Evolutionary conservation across 2,329 filamentous ascomycete species (phyloP).

Genomic region (Colletotrichum scovillei): DNA sequence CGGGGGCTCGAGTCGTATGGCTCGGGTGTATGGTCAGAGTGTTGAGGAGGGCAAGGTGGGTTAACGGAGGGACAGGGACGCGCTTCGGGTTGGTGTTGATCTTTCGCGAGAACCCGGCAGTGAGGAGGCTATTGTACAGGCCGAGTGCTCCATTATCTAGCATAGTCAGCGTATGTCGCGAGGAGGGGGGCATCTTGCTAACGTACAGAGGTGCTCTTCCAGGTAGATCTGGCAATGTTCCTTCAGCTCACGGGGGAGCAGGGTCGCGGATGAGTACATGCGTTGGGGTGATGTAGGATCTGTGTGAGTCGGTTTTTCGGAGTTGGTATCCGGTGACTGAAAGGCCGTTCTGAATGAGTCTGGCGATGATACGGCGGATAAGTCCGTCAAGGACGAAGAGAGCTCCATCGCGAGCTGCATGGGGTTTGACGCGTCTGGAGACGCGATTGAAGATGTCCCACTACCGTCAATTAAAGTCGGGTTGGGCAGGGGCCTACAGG

Average conservation of each 20-base stretch:
- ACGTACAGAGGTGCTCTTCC: slow-evolving; percentile 78
- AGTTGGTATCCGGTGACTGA: slow-evolving; percentile 9
- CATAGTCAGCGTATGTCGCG: neutral
- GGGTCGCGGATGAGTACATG: slow-evolving; percentile 48
- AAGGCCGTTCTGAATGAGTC: slow-evolving; percentile 28
- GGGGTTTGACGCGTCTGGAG: slow-evolving; percentile 29
- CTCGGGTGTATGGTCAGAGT: slow-evolving; percentile 86
- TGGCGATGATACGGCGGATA: slow-evolving; percentile 22
- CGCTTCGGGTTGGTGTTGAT: slow-evolving; percentile 48
- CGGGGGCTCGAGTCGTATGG: slow-evolving; percentile 78
- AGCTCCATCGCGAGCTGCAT: slow-evolving; percentile 11
- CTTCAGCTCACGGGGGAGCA: slow-evolving; percentile 72
- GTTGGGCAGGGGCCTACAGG: neutral
- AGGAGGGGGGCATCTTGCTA: slow-evolving; percentile 14
- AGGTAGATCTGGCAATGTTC: slow-evolving; percentile 78
- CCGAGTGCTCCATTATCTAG: slow-evolving; percentile 32
- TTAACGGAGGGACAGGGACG: slow-evolving; percentile 74
- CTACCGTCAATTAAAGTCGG: slow-evolving; percentile 25
- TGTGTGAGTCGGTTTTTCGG: neutral
- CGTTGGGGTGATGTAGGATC: neutral
- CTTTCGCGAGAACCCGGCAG: slow-evolving; percentile 56
- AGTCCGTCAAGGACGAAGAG: neutral
- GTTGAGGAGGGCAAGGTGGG: slow-evolving; percentile 80
- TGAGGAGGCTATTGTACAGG: slow-evolving; percentile 63
- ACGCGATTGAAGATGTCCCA: slow-evolving; percentile 26